These are phyloP conservation scores for Vicia faba DNA, from an alignment of 306 rosid genomes.

Conservation along the genomic window DNA sequence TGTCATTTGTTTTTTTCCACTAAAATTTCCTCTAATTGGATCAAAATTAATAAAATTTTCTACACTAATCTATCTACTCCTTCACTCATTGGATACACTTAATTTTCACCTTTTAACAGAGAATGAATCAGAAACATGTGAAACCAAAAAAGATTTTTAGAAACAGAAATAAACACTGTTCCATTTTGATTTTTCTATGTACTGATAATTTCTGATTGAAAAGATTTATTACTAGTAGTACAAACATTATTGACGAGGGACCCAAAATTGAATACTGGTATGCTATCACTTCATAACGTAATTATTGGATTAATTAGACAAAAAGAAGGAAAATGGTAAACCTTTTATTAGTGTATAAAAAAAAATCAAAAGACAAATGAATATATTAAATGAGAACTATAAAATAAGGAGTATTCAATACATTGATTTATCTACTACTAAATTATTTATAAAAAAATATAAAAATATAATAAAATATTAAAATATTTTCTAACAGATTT, in stretches of 20 bases:
- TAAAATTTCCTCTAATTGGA: constrained; percentile 1
- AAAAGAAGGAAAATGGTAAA: not conserved
- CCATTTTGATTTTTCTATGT: not conserved
- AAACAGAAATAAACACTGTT: constrained; percentile 6
- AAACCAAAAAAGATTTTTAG: not conserved
- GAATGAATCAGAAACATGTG: constrained; percentile 13
- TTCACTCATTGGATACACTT: constrained; percentile 19
- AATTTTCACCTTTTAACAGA: constrained; percentile 6
- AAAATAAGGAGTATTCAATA: too few species aligned
- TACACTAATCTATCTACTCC: constrained; percentile 17
- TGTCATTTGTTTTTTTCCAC: constrained; percentile 36
- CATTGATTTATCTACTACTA: too few species aligned
- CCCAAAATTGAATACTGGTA: constrained; percentile 32
- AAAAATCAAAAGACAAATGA: too few species aligned
- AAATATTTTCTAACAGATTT: too few species aligned
- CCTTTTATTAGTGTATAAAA: too few species aligned
- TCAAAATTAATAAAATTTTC: constrained; percentile 13
- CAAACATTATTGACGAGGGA: constrained; percentile 43
- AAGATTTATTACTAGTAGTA: constrained; percentile 1
- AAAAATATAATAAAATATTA: too few species aligned
- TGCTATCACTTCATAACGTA: constrained; percentile 22
- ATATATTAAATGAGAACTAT: too few species aligned
- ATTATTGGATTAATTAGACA: constrained; percentile 25
- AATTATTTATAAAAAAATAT: too few species aligned
- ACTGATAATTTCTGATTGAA: not conserved